phyloP scores from a whole-genome alignment of 164 flowering plant species.

The Vitis labrusca region DNA sequence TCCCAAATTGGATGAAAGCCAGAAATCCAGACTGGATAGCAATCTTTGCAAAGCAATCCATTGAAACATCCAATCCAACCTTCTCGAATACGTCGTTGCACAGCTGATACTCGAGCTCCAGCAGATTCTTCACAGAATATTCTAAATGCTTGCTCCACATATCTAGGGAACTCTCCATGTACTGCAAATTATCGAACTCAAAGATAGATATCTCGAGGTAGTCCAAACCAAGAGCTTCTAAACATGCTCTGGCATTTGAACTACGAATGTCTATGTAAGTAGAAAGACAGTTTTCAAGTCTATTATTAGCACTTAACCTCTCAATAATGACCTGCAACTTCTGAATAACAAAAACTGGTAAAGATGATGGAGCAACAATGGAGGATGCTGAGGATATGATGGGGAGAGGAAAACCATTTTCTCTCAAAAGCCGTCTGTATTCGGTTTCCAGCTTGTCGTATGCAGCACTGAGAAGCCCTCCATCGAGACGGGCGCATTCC shows the following conservation, averaged over 20 bases:
- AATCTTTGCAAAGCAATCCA: constrained; percentile 35
- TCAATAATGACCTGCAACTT: constrained; percentile 41
- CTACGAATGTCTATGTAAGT: constrained; percentile 42
- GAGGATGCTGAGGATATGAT: constrained; percentile 2
- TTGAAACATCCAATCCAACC: constrained; percentile 25
- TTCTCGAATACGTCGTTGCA: constrained; percentile 39
- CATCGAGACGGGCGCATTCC: constrained; percentile 27
- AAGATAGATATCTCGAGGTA: constrained; percentile 37
- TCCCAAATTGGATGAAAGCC: constrained; percentile 45
- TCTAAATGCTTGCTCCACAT: constrained; percentile 55
- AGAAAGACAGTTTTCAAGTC: constrained; percentile 35
- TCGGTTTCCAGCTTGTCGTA: constrained; percentile 38
- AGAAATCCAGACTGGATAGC: constrained; percentile 39
- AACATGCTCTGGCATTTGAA: constrained; percentile 23
- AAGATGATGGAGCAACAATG: constrained; percentile 18
- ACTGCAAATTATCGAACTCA: constrained; percentile 29
- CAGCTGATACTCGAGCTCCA: constrained; percentile 43
- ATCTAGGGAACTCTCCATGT: constrained; percentile 27
- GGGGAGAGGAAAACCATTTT: constrained; percentile 20
- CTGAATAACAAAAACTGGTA: constrained; percentile 25
- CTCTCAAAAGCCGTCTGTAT: constrained; percentile 36
- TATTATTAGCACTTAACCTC: constrained; percentile 21
- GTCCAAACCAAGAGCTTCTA: constrained; percentile 41
- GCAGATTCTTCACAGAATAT: constrained; percentile 38
- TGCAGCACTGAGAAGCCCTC: constrained; percentile 42